Evolutionary conservation across 192 early-diverging fungal genomes (phyloP).

Genomic region (Mortierella antarctica): DNA sequence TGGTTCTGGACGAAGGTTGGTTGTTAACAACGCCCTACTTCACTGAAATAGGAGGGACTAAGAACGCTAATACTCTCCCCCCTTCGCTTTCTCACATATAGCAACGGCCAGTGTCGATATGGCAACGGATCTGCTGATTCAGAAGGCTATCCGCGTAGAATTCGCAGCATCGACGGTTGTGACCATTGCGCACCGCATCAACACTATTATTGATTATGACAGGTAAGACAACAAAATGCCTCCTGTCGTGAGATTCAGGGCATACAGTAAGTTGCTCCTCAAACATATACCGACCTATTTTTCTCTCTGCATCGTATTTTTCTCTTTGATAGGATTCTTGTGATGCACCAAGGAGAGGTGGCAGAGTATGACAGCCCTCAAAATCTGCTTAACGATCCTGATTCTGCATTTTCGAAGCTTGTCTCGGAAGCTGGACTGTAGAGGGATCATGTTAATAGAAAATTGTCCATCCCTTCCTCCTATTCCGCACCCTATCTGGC

Average conservation of each 20-base stretch:
- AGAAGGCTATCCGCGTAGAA: constrained; percentile 72
- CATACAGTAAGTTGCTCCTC: background rate
- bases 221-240: constrained; percentile 2
- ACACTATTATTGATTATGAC: constrained; percentile 68
- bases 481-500: too few relatives aligned
- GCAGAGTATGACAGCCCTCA: constrained; percentile 85
- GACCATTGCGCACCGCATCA: constrained; percentile 81
- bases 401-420: constrained; percentile 81
- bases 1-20: constrained; percentile 84
- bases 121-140: constrained; percentile 83
- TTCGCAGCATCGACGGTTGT: constrained; percentile 74
- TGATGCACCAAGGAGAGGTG: constrained; percentile 79
- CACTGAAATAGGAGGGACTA: too few relatives aligned
- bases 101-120: constrained; percentile 87
- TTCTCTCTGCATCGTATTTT: background rate
- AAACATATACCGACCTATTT: too few relatives aligned
- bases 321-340: constrained; percentile 43
- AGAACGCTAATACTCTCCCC: constrained; percentile 33
- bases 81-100: constrained; percentile 16
- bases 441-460: too few relatives aligned
- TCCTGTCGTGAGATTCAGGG: too few relatives aligned
- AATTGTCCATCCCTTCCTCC: too few relatives aligned
- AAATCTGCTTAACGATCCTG: constrained; percentile 67
- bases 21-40: too few relatives aligned
- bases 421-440: constrained; percentile 77